A percentile compares a stretch with the other conserved stretches of the same genome.
These are phyloP conservation scores for Russula sp. DNA, from an alignment of 768 basidiomycete genomes.

Conservation along the genomic window DNA sequence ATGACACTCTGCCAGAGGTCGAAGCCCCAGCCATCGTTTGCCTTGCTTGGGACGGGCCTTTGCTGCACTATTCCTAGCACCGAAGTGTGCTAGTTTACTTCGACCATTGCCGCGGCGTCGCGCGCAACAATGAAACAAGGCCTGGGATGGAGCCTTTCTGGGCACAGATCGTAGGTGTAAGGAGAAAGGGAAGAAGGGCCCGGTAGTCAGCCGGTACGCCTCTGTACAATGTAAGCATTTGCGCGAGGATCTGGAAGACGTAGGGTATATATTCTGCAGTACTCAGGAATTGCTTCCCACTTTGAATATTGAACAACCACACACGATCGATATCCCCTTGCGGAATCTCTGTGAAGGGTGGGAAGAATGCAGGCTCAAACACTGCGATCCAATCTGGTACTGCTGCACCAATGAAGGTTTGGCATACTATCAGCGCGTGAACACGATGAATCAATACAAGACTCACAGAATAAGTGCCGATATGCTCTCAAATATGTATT, in stretches of 20 bases:
- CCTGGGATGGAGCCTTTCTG: conserved; percentile 34
- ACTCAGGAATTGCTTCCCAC: neutral
- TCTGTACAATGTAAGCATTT: conserved; percentile 29
- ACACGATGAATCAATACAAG: neutral
- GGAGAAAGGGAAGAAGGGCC: no score
- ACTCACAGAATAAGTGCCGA: conserved; percentile 73
- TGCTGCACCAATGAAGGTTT: conserved; percentile 74
- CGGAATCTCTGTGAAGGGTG: conserved; percentile 80
- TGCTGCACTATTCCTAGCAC: conserved; percentile 31
- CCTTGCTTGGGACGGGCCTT: no score
- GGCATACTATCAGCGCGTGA: neutral
- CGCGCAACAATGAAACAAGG: conserved; percentile 75
- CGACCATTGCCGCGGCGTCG: conserved; percentile 62
- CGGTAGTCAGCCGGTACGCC: no score
- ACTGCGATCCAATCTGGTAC: conserved; percentile 57
- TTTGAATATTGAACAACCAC: conserved; percentile 25
- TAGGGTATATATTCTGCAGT: conserved; percentile 89
- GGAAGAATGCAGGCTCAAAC: conserved; percentile 81
- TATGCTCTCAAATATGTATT: conserved; percentile 45
- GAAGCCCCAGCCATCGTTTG: no score
- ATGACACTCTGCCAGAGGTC: no score
- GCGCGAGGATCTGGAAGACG: conserved; percentile 92
- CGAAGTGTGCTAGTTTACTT: conserved; percentile 61
- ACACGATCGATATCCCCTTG: conserved; percentile 90
- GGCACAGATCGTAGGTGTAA: no score